Conservation (phyloP, 257 asterid genomes). For the Schizonepeta tenuifolia region DNA sequence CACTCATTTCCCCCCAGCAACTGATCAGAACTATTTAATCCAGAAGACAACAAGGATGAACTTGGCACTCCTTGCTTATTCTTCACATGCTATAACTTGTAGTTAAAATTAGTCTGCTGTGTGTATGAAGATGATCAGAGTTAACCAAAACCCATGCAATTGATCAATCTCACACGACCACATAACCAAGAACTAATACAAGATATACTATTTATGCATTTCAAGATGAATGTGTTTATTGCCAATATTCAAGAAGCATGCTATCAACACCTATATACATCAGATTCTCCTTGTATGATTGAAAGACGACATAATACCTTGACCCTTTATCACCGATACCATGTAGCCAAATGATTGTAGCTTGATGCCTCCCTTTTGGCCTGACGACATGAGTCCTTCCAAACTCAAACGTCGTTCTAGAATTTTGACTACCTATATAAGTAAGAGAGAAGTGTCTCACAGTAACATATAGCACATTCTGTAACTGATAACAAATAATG, state of each 20-base stretch:
- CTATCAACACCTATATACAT: neutral
- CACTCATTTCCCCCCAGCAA: neutral
- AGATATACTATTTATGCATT: slow-evolving; percentile 5
- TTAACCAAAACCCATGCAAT: slow-evolving; percentile 10
- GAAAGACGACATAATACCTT: slow-evolving; percentile 48
- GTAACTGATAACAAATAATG: neutral
- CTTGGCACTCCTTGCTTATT: slow-evolving; percentile 25
- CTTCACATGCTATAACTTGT: slow-evolving; percentile 8
- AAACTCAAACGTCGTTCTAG: slow-evolving; percentile 54
- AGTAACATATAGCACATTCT: slow-evolving; percentile 8
- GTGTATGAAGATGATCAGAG: neutral
- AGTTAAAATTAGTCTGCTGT: neutral
- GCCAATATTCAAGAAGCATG: neutral
- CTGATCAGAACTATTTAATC: slow-evolving; percentile 2
- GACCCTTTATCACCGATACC: slow-evolving; percentile 86
- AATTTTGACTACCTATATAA: slow-evolving; percentile 52
- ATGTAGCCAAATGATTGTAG: slow-evolving; percentile 89
- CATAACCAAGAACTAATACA: slow-evolving; percentile 8
- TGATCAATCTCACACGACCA: slow-evolving; percentile 1
- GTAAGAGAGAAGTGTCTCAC: slow-evolving; percentile 20
- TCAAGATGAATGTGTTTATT: neutral
- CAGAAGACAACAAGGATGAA: slow-evolving; percentile 21
- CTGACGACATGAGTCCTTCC: slow-evolving; percentile 88
- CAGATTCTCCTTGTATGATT: neutral
- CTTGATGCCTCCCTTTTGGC: slow-evolving; percentile 86